Percentiles rank a stretch among this genome's conserved stretches.
phyloP scores from a whole-genome alignment of 805 yeast species.

The Helenozyma baotianmanensis region DNA sequence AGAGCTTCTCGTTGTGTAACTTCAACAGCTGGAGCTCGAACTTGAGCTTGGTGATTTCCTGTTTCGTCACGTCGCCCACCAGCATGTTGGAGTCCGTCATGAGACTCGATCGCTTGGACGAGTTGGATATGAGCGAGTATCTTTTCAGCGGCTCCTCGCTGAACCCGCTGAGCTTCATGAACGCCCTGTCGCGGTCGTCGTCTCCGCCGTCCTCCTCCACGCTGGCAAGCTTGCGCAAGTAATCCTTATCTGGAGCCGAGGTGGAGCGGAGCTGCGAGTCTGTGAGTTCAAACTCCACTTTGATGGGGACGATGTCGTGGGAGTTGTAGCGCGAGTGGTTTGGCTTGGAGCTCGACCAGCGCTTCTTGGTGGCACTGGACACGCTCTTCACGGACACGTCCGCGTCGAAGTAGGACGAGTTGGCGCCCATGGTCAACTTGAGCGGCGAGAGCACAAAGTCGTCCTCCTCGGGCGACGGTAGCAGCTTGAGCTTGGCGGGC shows the following conservation, averaged over 20 bases:
- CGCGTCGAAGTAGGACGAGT: constrained; percentile 16
- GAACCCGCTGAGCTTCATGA: constrained; percentile 28
- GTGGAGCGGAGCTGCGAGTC: constrained; percentile 18
- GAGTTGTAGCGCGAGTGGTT: constrained; percentile 38
- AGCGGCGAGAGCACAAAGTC: constrained; percentile 41
- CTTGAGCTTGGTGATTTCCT: constrained; percentile 47
- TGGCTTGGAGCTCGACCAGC: constrained; percentile 28
- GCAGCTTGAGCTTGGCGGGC: constrained; percentile 26
- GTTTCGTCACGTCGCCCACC: constrained; percentile 30
- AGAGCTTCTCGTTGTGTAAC: constrained; percentile 51
- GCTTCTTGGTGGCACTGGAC: constrained; percentile 11
- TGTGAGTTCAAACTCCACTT: constrained; percentile 37
- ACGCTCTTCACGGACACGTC: constrained; percentile 12
- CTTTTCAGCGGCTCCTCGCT: constrained; percentile 9
- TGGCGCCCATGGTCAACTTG: constrained; percentile 27
- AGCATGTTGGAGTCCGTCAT: constrained; percentile 19
- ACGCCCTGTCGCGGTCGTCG: constrained; percentile 19
- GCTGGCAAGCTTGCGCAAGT: constrained; percentile 10
- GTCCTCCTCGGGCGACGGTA: constrained; percentile 19
- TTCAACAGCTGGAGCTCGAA: constrained; percentile 52
- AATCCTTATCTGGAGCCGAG: constrained; percentile 26
- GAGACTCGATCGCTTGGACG: constrained; percentile 31
- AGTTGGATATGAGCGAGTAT: constrained; percentile 18
- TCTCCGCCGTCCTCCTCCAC: constrained; percentile 14
- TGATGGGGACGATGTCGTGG: constrained; percentile 39